These are phyloP conservation scores for Asterochloris sp. DNA, from an alignment of 139 green algal genomes.

Conservation along the genomic window DNA sequence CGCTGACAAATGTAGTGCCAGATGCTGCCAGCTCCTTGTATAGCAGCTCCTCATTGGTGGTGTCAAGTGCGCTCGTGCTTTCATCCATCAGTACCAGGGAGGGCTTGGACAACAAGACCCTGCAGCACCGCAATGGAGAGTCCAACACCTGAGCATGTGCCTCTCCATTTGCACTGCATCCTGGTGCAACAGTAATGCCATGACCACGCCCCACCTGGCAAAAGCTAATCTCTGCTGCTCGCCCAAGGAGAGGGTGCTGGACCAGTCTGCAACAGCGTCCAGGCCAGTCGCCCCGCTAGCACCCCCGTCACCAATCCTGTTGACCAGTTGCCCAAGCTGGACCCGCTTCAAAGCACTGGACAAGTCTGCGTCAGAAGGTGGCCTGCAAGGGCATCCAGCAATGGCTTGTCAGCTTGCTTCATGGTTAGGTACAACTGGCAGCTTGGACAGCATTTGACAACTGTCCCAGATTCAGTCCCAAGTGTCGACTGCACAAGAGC, in stretches of 20 bases:
- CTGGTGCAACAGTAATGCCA: neutral
- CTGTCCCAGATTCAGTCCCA: no score
- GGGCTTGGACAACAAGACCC: conserved; percentile 71
- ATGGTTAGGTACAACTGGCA: neutral
- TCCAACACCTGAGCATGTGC: neutral
- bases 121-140: conserved; percentile 10
- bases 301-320: conserved; percentile 4
- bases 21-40: conserved; percentile 56
- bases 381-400: no score
- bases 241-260: conserved; percentile 80
- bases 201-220: conserved; percentile 43
- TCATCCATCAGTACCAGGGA: conserved; percentile 93
- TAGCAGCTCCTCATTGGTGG: conserved; percentile 76
- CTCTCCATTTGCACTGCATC: neutral
- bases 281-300: conserved; percentile 31
- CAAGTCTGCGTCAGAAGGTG: conserved; percentile 67
- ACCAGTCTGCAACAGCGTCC: conserved; percentile 81
- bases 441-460: no score
- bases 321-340: conserved; percentile 55
- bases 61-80: conserved; percentile 87
- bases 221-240: conserved; percentile 98
- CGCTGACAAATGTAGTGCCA: conserved; percentile 82
- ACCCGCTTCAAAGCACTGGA: conserved; percentile 56
- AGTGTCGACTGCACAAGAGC: neutral
- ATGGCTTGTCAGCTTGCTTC: neutral